These are phyloP conservation scores for Plectosphaerella cucumerina DNA, from an alignment of 2,329 filamentous ascomycete species.

Conservation along the genomic window DNA sequence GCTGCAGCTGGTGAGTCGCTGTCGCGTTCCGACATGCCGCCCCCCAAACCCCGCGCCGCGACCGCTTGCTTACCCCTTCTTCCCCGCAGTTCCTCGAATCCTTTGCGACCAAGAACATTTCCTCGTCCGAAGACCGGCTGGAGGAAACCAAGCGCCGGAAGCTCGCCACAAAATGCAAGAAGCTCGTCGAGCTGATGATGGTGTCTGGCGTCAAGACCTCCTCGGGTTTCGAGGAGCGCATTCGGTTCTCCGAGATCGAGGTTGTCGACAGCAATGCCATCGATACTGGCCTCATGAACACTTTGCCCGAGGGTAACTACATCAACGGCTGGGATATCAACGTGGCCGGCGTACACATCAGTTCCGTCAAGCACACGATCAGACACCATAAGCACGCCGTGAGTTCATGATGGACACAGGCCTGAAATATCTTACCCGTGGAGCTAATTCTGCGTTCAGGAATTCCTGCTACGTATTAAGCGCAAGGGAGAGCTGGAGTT, in stretches of 20 bases:
- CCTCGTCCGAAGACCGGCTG: conserved; percentile 89
- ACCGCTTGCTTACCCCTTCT: conserved; percentile 5
- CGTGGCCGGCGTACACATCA: conserved; percentile 81
- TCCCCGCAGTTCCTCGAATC: conserved; percentile 79
- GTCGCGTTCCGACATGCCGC: too few relatives aligned
- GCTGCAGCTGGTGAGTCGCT: conserved; percentile 75
- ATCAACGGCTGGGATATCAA: conserved; percentile 98
- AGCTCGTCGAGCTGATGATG: conserved; percentile 99
- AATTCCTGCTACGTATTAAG: conserved; percentile 87
- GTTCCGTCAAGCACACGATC: conserved; percentile 78
- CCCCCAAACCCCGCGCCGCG: neutral
- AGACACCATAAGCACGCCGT: conserved; percentile 89
- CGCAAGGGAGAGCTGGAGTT: conserved; percentile 69
- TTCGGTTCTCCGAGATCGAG: conserved; percentile 94
- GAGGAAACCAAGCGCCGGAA: conserved; percentile 96
- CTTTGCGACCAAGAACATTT: conserved; percentile 95
- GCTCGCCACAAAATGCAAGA: conserved; percentile 86
- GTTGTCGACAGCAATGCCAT: conserved; percentile 92
- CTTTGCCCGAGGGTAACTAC: conserved; percentile 83
- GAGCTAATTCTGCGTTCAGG: conserved; percentile 40
- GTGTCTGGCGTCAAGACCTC: conserved; percentile 94
- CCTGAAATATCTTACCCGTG: neutral
- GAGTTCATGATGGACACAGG: conserved; percentile 28
- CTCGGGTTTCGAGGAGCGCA: conserved; percentile 95
- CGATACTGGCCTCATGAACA: conserved; percentile 81